Base-by-base conservation (phyloP, 805 yeast species). In the Kodamaea neixiangensis region DNA sequence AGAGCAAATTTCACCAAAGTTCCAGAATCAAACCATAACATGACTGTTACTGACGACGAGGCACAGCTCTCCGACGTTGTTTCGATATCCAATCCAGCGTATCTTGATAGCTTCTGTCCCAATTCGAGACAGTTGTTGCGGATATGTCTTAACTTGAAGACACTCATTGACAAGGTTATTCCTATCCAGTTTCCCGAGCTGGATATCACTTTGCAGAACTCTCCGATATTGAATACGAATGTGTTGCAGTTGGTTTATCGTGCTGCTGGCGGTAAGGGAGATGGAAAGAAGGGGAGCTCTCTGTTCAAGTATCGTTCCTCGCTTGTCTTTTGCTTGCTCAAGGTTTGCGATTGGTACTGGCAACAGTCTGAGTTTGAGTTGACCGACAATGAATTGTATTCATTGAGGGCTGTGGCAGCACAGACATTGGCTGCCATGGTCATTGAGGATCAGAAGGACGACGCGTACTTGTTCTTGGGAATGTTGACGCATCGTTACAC, bases 191-290 rank as follows among this genome's bases (percentile, higher is more conserved):
- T 83, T 54, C 78, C 76, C 9, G 76, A 70, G 13, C 63, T 68
- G 3, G 73, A 73, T 2, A 78, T 89, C 42, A 69, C 80, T 5
- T 66, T 76, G 7, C 81, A 83, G 5, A 82, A 80, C 49, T 82
- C 89, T 0, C 76, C 83, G 1, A 76, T 87, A 35, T 66, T 89
- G 50, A 85, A 81, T 54, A 73, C 73, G 2, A 73, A 75, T 14
- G 87, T 87, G 1, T 64, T 87, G n/a, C 63, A 74, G 11, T 73
- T 89, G 52, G 86, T 83, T 1, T 74, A 79, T 49, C 78, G 76
- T 22, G 94, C 96, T 5, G 96, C 96, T 15, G 96, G 96, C 7
- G 96, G 96, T 17, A 73, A 74, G 45, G 89, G 89, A 4, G 68
- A 79, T 44, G 87, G 86, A 2, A 67, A 72, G 46, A 61, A 66